Evolutionary conservation across 331 rosid genomes (phyloP).

Genomic region (Dryas integrifolia): DNA sequence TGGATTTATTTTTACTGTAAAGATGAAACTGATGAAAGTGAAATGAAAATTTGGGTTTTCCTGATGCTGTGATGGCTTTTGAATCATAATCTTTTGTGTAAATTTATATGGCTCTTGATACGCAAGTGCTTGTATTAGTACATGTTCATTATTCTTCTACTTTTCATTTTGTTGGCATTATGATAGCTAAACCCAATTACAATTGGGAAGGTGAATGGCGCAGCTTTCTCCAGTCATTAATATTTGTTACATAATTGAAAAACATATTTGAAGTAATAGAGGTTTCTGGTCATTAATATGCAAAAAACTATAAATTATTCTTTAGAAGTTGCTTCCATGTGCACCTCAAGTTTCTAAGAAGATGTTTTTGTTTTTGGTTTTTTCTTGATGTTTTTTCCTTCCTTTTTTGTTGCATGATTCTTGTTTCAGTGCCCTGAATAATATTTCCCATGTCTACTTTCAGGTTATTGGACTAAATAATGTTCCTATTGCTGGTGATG

Average conservation of each 20-base stretch:
- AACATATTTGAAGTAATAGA: neutral
- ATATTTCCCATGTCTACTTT: constrained; percentile 15
- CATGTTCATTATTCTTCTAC: neutral
- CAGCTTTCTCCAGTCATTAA: neutral
- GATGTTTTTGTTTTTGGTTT: neutral
- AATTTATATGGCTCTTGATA: neutral
- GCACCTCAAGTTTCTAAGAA: too few species aligned
- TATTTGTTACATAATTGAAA: neutral
- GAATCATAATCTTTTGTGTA: neutral
- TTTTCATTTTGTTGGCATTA: constrained; percentile 7
- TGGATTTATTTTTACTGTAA: neutral
- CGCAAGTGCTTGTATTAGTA: constrained; percentile 3
- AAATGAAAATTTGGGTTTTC: neutral
- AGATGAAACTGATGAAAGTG: neutral
- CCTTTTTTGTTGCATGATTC: neutral
- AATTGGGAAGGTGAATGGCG: neutral
- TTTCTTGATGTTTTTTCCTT: neutral
- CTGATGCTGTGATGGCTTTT: constrained; percentile 1
- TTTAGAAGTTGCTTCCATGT: neutral
- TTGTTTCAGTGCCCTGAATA: constrained; percentile 9
- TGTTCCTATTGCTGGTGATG: constrained; percentile 94
- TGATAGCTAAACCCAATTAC: neutral
- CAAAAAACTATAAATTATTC: neutral
- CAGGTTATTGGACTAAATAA: constrained; percentile 90
- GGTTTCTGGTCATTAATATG: neutral